Conservation (phyloP, 176 grass and related monocot species). For the Rhynchospora breviuscula region DNA sequence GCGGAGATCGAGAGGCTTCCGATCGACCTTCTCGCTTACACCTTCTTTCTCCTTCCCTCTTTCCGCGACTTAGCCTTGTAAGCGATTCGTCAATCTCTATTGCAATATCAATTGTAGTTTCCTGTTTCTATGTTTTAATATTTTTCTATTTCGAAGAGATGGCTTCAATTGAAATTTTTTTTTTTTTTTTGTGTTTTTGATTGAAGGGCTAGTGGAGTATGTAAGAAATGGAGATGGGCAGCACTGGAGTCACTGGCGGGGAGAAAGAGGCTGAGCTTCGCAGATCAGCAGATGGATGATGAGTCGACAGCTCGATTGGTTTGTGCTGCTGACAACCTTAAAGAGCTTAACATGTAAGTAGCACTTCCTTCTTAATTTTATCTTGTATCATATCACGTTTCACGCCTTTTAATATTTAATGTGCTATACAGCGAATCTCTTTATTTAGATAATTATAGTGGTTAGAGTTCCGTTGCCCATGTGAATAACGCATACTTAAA, state of each 20-base stretch:
- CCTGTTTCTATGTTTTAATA: not conserved
- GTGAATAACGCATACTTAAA: not conserved
- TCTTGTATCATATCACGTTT: conserved; percentile 1
- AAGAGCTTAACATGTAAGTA: conserved; percentile 84
- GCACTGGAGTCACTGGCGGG: conserved; percentile 66
- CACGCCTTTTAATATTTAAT: not conserved
- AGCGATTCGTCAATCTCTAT: not conserved
- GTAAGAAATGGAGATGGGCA: conserved; percentile 65
- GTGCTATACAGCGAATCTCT: not conserved
- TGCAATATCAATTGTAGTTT: not conserved
- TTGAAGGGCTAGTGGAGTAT: conserved; percentile 60
- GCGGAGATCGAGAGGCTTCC: conserved; percentile 71
- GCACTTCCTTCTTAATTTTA: not conserved
- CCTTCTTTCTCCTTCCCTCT: conserved; percentile 64
- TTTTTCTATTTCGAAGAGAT: not conserved
- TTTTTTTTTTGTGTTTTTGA: not conserved
- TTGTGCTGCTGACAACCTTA: conserved; percentile 59
- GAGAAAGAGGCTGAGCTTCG: conserved; percentile 58
- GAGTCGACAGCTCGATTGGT: conserved; percentile 66
- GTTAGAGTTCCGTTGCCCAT: not conserved
- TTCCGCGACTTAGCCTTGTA: conserved; percentile 83
- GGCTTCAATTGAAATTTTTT: not conserved
- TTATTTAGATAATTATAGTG: not conserved
- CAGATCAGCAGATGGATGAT: conserved; percentile 73
- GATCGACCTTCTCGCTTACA: conserved; percentile 60